Percentiles rank a stretch among this genome's conserved stretches.
Evolutionary conservation across 257 asterid species (phyloP).

Genomic region (Orobanche coerulescens): DNA sequence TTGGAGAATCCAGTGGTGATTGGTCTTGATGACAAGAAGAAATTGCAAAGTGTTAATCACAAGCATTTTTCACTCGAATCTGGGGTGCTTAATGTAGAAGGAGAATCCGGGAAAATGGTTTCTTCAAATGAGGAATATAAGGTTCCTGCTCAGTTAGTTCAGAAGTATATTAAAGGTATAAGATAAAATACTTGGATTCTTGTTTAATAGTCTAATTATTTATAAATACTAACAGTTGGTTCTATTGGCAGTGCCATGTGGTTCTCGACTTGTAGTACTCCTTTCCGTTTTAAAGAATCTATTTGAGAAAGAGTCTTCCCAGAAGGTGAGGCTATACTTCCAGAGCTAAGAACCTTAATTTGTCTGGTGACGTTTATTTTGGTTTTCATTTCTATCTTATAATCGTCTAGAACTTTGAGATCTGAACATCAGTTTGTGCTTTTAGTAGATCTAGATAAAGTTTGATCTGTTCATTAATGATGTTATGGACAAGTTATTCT

Average conservation of each 20-base stretch:
- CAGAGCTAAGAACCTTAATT: not conserved
- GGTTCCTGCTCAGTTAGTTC: constrained; percentile 76
- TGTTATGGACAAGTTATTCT: not conserved
- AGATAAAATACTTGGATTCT: constrained; percentile 1
- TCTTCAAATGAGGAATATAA: constrained; percentile 62
- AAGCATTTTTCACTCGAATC: constrained; percentile 29
- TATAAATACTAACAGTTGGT: constrained; percentile 25
- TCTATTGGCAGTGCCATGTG: constrained; percentile 75
- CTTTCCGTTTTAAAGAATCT: constrained; percentile 76
- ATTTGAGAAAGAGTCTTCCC: constrained; percentile 73
- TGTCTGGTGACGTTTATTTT: constrained; percentile 4
- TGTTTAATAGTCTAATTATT: constrained; percentile 14
- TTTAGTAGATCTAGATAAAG: not conserved
- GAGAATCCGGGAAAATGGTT: constrained; percentile 27
- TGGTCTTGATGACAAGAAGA: constrained; percentile 70
- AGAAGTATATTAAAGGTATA: constrained; percentile 79
- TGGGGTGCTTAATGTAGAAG: constrained; percentile 29
- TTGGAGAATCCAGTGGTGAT: constrained; percentile 82
- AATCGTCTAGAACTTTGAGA: not conserved
- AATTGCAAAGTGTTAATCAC: constrained; percentile 26
- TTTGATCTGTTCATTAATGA: too few relatives aligned
- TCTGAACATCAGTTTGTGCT: constrained; percentile 6
- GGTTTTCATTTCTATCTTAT: not conserved
- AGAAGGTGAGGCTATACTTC: constrained; percentile 51
- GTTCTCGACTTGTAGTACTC: constrained; percentile 84